Percentiles rank a stretch among this genome's conserved stretches.
Evolutionary conservation across 306 rosid genomes (phyloP).

Genomic region (Ochetophila trinervis): DNA sequence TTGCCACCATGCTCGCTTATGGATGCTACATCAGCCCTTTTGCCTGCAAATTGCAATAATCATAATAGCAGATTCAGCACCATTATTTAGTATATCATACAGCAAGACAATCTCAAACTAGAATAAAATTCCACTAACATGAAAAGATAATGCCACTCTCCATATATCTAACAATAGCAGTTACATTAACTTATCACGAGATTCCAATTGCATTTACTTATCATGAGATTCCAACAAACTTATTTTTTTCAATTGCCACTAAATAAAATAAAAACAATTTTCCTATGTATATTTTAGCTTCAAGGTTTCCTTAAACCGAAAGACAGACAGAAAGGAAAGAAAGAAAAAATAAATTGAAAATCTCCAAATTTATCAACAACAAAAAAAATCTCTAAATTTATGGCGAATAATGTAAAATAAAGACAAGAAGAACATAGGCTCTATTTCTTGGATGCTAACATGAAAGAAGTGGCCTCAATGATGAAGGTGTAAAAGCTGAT

Average conservation of each 20-base stretch:
- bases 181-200: too few relatives aligned
- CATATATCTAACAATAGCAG: too few relatives aligned
- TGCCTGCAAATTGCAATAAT: slow-evolving; percentile 26
- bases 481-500: background rate
- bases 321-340: background rate
- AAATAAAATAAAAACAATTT: too few relatives aligned
- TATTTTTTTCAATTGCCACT: too few relatives aligned
- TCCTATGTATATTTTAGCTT: too few relatives aligned
- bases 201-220: too few relatives aligned
- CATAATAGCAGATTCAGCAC: slow-evolving; percentile 5
- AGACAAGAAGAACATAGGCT: background rate
- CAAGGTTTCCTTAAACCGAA: too few relatives aligned
- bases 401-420: background rate
- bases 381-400: background rate
- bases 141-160: background rate
- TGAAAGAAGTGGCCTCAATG: background rate
- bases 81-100: background rate
- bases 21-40: slow-evolving; percentile 23
- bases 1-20: slow-evolving; percentile 10
- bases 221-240: too few relatives aligned
- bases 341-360: background rate
- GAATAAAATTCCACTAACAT: background rate
- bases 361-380: too few relatives aligned
- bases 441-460: background rate
- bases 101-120: background rate